phyloP scores from a whole-genome alignment of 2,329 filamentous ascomycete species.

The Cordyceps militaris region DNA sequence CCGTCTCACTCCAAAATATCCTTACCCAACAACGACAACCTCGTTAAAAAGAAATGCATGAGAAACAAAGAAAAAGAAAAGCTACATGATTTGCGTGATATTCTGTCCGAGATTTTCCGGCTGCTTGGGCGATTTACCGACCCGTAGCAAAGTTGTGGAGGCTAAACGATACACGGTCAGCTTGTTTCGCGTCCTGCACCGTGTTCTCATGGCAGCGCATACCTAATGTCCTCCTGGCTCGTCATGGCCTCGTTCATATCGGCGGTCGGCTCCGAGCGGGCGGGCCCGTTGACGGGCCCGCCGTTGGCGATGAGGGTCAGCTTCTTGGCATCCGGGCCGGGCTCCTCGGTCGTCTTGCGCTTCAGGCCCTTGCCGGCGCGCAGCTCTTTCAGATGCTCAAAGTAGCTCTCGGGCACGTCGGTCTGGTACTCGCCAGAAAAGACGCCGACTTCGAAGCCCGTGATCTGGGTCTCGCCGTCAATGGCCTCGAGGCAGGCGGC shows the following conservation, averaged over 20 bases:
- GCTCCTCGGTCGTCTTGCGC: slow-evolving; percentile 12
- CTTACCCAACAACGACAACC: no score
- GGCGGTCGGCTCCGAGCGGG: not conserved
- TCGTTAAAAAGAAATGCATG: not conserved
- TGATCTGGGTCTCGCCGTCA: slow-evolving; percentile 44
- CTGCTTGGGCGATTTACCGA: not conserved
- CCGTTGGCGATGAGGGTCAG: slow-evolving; percentile 19
- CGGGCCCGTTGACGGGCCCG: slow-evolving; percentile 49
- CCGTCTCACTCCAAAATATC: no score
- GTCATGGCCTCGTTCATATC: slow-evolving; percentile 11
- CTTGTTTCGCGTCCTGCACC: not conserved
- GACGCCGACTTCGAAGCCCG: slow-evolving; percentile 80
- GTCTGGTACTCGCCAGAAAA: slow-evolving; percentile 87
- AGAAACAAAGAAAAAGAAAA: no score
- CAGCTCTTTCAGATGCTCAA: slow-evolving; percentile 67
- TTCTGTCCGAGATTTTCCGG: not conserved
- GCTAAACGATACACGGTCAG: not conserved
- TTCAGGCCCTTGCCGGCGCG: slow-evolving; percentile 52
- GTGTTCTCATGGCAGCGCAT: no score
- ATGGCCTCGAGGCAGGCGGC: slow-evolving; percentile 68
- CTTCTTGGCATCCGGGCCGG: slow-evolving; percentile 3
- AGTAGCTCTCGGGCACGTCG: slow-evolving; percentile 70
- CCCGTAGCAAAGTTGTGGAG: slow-evolving; percentile 3
- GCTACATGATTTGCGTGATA: not conserved
- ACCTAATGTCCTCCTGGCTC: slow-evolving; percentile 28